Conservation (phyloP, 257 asterid genomes). For the Solanum bulbocastanum region DNA sequence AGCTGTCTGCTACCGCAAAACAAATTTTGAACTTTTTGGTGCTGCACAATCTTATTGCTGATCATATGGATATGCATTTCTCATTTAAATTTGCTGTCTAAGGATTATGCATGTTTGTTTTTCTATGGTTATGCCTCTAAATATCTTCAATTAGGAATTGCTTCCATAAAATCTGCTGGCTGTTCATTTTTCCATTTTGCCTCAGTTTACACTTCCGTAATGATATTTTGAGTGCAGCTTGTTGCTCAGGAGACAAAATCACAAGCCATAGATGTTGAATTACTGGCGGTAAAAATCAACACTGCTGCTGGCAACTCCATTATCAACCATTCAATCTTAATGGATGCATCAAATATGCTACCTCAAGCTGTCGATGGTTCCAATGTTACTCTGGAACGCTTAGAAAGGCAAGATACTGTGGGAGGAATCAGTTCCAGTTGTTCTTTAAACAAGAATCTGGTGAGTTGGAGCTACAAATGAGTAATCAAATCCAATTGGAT, state of each 20-base stretch:
- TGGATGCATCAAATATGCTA: background rate
- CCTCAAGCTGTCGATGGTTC: background rate
- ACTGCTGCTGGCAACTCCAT: background rate
- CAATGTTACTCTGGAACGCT: background rate
- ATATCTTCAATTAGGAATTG: background rate
- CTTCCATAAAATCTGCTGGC: background rate
- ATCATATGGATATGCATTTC: background rate
- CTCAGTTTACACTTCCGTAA: background rate
- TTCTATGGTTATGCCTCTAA: background rate
- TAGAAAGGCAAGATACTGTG: conserved; percentile 13
- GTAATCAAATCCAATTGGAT: background rate
- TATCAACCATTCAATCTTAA: background rate
- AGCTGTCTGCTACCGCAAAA: background rate
- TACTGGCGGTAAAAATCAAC: conserved; percentile 5
- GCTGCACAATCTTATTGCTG: background rate
- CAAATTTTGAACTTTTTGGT: background rate
- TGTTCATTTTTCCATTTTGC: background rate
- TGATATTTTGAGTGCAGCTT: conserved; percentile 2
- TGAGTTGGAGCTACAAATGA: conserved; percentile 2
- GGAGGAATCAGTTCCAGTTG: background rate
- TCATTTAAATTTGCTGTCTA: background rate
- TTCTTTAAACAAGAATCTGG: conserved; percentile 4
- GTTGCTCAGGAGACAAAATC: conserved; percentile 17
- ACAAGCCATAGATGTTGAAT: conserved; percentile 11
- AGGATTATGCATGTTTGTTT: background rate